Conservation (phyloP, 2,329 filamentous ascomycete species). For the Arachnopeziza araneosa region DNA sequence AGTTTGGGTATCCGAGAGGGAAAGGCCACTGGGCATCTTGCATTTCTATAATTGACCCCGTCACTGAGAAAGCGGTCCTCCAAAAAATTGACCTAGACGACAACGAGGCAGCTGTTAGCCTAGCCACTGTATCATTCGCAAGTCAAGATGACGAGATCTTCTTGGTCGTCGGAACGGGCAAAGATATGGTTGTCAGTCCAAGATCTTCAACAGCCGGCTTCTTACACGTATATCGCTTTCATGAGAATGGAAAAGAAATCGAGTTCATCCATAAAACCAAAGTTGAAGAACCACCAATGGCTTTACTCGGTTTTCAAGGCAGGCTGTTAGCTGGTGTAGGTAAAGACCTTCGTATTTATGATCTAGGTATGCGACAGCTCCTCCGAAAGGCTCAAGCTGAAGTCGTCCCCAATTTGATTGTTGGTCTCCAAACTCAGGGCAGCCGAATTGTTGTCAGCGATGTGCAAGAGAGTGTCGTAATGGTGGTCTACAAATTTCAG, state of each 20-base stretch:
- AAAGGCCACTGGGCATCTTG: constrained; percentile 92
- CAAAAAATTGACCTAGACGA: constrained; percentile 77
- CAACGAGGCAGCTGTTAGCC: constrained; percentile 87
- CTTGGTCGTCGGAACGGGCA: constrained; percentile 89
- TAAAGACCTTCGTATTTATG: constrained; percentile 77
- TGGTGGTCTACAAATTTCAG: constrained; percentile 87
- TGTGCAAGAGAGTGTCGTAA: constrained; percentile 85
- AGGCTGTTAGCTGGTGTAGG: constrained; percentile 82
- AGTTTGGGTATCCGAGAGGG: constrained; percentile 84
- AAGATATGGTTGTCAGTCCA: constrained; percentile 78
- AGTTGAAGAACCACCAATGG: constrained; percentile 80
- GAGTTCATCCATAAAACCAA: constrained; percentile 97
- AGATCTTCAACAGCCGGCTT: constrained; percentile 72
- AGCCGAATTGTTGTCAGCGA: constrained; percentile 89
- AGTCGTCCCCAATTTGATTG: constrained; percentile 75
- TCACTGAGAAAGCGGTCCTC: constrained; percentile 66
- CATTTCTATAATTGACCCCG: constrained; percentile 84
- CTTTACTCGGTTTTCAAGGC: constrained; percentile 90
- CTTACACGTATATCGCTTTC: constrained; percentile 88
- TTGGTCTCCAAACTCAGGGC: constrained; percentile 83
- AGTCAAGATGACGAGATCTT: constrained; percentile 87
- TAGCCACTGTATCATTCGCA: constrained; percentile 77
- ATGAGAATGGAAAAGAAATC: constrained; percentile 78
- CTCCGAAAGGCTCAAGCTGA: constrained; percentile 85
- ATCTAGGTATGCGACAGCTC: constrained; percentile 87